Percentiles rank a stretch among this genome's conserved stretches.
Conservation (phyloP, 129 eudicot genomes). For the Chrysanthemum lavandulifolium region DNA sequence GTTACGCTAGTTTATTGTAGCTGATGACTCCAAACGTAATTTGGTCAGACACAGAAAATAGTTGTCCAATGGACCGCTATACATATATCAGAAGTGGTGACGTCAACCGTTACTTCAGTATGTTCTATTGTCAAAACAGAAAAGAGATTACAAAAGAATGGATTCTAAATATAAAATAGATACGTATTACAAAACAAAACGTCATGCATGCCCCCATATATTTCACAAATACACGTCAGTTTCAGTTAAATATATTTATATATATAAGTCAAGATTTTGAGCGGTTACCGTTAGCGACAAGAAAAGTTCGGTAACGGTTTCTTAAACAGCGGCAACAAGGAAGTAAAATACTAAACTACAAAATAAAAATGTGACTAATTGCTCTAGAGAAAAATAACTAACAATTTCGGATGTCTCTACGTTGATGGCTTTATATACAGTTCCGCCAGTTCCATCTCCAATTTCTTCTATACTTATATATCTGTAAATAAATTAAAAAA, state of each 20-base stretch:
- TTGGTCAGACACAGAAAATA: not conserved
- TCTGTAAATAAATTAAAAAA: constrained; percentile 42
- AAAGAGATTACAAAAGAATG: not conserved
- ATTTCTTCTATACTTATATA: constrained; percentile 80
- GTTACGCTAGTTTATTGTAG: no score
- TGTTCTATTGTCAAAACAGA: constrained; percentile 10
- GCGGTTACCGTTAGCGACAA: not conserved
- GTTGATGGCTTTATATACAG: constrained; percentile 85
- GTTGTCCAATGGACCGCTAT: not conserved
- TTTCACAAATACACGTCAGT: constrained; percentile 13
- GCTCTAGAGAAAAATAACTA: constrained; percentile 31
- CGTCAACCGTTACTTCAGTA: not conserved
- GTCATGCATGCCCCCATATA: not conserved
- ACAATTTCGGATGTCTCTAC: constrained; percentile 75
- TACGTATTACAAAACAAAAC: not conserved
- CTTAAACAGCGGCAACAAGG: not conserved
- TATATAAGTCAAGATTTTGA: not conserved
- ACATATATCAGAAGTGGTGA: not conserved
- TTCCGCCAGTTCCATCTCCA: constrained; percentile 98
- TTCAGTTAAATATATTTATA: not conserved
- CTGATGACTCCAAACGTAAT: no score
- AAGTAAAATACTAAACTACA: not conserved
- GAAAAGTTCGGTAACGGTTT: not conserved
- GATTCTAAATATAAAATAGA: not conserved
- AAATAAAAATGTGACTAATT: constrained; percentile 16